Conservation (phyloP, 495 filamentous ascomycete species). For the Hypoxylon perforatum region DNA sequence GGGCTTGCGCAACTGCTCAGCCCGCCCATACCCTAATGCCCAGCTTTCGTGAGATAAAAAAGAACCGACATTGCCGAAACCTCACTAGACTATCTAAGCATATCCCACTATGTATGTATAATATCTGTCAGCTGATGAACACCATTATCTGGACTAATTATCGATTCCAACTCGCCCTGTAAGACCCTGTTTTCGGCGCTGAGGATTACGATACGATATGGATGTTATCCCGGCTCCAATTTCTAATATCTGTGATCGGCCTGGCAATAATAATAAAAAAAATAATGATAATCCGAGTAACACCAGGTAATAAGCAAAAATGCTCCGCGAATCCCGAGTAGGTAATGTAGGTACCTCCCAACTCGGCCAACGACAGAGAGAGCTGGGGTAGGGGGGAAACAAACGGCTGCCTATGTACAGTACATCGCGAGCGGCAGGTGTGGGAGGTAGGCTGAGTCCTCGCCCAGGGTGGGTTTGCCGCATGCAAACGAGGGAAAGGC, state of each 20-base stretch:
- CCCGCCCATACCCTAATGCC: neutral
- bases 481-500: slow-evolving; percentile 31
- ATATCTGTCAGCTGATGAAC: slow-evolving; percentile 40
- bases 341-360: slow-evolving; percentile 2
- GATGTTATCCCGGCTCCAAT: slow-evolving; percentile 23
- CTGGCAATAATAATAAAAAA: slow-evolving; percentile 11
- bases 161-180: neutral
- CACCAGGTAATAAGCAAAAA: slow-evolving; percentile 13
- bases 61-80: slow-evolving; percentile 31
- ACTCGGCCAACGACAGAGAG: slow-evolving; percentile 6
- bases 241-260: slow-evolving; percentile 4
- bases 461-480: slow-evolving; percentile 17
- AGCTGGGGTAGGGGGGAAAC: slow-evolving; percentile 12
- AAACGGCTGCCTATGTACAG: slow-evolving; percentile 22
- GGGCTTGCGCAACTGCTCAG: slow-evolving; percentile 28
- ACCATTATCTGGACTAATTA: slow-evolving; percentile 27
- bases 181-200: slow-evolving; percentile 17
- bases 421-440: slow-evolving; percentile 28
- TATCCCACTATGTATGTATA: neutral
- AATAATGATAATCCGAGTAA: slow-evolving; percentile 14
- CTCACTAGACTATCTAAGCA: neutral
- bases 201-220: slow-evolving; percentile 16
- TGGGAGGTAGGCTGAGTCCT: slow-evolving; percentile 37
- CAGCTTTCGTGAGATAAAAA: slow-evolving; percentile 7
- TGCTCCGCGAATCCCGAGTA: slow-evolving; percentile 28